Evolutionary conservation across 352 stramenopile genomes (phyloP).

Genomic region (Phytophthora cactorum): DNA sequence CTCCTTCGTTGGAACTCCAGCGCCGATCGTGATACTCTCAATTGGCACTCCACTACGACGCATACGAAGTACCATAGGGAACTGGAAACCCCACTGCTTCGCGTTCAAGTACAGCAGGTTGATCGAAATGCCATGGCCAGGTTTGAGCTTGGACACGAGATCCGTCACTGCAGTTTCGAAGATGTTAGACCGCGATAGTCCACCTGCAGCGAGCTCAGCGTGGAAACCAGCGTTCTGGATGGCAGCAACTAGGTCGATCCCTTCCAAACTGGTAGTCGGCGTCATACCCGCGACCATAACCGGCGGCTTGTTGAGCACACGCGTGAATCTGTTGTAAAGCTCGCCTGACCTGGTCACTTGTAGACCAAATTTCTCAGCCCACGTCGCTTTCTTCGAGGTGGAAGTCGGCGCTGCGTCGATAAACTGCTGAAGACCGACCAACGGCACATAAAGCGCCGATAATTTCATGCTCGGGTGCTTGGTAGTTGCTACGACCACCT

Average conservation of each 20-base stretch:
- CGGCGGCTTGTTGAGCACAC: conserved; percentile 74
- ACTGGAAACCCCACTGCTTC: conserved; percentile 91
- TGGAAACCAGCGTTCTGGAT: conserved; percentile 84
- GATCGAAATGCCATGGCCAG: conserved; percentile 77
- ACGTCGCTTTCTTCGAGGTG: conserved; percentile 34
- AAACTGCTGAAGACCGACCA: conserved; percentile 54
- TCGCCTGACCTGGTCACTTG: conserved; percentile 53
- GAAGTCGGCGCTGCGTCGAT: conserved; percentile 28
- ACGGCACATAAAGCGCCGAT: conserved; percentile 30
- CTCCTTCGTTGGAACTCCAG: conserved; percentile 82
- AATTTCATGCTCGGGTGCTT: conserved; percentile 44
- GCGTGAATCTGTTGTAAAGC: conserved; percentile 76
- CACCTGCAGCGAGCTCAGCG: conserved; percentile 79
- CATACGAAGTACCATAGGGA: conserved; percentile 87
- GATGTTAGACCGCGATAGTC: conserved; percentile 68
- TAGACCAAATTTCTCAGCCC: conserved; percentile 59
- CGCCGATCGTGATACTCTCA: conserved; percentile 89
- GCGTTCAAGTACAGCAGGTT: conserved; percentile 93
- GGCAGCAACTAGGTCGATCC: conserved; percentile 84
- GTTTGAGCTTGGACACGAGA: conserved; percentile 75
- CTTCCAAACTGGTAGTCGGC: conserved; percentile 81
- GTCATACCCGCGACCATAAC: conserved; percentile 89
- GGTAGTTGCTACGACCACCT: conserved; percentile 55
- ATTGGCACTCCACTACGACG: conserved; percentile 81
- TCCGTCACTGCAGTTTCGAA: conserved; percentile 75